A percentile compares a stretch with the other conserved stretches of the same genome.
Conservation (phyloP, 2,329 filamentous ascomycete species). For the Pseudophaeomoniella oleicola region DNA sequence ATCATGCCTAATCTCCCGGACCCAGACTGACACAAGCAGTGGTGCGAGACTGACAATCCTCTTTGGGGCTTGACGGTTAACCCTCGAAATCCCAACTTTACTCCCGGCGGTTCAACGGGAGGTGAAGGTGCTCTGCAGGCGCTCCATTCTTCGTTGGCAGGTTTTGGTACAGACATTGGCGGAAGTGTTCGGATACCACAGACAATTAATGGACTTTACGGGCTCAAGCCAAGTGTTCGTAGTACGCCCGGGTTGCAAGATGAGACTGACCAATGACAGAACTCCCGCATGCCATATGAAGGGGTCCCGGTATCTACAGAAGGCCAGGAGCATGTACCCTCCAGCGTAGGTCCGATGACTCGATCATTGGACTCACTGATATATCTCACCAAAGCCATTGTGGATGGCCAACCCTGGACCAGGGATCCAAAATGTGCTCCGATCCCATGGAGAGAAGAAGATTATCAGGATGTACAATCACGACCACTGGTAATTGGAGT, state of each 20-base stretch:
- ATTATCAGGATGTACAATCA: slow-evolving; percentile 9
- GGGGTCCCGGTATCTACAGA: slow-evolving; percentile 47
- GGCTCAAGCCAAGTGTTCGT: slow-evolving; percentile 32
- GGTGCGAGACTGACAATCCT: slow-evolving; percentile 39
- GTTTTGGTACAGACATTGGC: slow-evolving; percentile 38
- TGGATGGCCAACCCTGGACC: slow-evolving; percentile 21
- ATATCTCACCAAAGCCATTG: slow-evolving; percentile 19
- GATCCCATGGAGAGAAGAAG: slow-evolving; percentile 21
- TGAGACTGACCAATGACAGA: slow-evolving; percentile 24
- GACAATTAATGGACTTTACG: slow-evolving; percentile 33
- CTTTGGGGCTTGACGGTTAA: slow-evolving; percentile 36
- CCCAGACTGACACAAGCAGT: slow-evolving; percentile 26
- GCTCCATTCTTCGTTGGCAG: slow-evolving; percentile 27
- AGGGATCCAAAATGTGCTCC: slow-evolving; percentile 22
- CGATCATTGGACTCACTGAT: slow-evolving; percentile 36
- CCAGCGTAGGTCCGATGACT: slow-evolving; percentile 45
- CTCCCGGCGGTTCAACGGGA: slow-evolving; percentile 33
- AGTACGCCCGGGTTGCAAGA: slow-evolving; percentile 22
- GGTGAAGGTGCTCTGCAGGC: slow-evolving; percentile 28
- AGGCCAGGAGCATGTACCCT: slow-evolving; percentile 50
- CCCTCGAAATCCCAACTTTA: slow-evolving; percentile 26
- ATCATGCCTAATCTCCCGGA: too few species aligned
- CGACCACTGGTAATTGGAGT: slow-evolving; percentile 9
- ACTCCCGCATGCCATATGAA: slow-evolving; percentile 40
- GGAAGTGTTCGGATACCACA: slow-evolving; percentile 36